Base-by-base conservation (phyloP, 164 flowering plant species). In the Macadamia integrifolia region DNA sequence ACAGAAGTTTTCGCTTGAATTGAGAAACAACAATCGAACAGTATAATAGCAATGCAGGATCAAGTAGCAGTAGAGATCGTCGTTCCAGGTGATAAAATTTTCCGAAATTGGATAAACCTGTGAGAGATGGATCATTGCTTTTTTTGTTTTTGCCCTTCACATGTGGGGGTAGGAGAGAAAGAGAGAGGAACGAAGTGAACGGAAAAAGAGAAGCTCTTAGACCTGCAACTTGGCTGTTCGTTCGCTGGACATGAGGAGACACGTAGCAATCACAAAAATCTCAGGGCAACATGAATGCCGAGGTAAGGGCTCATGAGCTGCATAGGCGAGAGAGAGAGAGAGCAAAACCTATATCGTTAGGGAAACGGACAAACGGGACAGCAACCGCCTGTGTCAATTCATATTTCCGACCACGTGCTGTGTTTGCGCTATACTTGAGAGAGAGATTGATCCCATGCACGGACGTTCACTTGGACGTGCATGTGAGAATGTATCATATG, bases 61-160 rank as follows among this genome's bases (percentile, higher is more conserved):
- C 40, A 46, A 73, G 61, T 50, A 60, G 58, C 48, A 56, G 60
- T 56, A 40, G 12, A 55, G 78, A 71, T 67, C 61, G 57, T 44
- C 14, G 55, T 61, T 46, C 63, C 52, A 17, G 23, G 17, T 32
- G 53, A 29, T 23, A 15, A 64, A 2, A 44, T 3, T 59, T 30
- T 14, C 32, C 13, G 50, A 32, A 30, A 60, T 65, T 60, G 13
- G 44, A 52, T 12, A 62, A 31, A 52, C 12, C 18, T 13, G 60
- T 11, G 58, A 66, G 50, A 15, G 23, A 58, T 28, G 12, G 56
- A 62, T 67, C 75, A 74, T 67, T 62, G 42, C 75, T 56, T 23
- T 30, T 62, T 31, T 52, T 23, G 23, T 23, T 23, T 44, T 63
- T 8, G 43, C 10, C 58, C 58, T 71, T 64, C 65, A 64, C 23